Base-by-base conservation (phyloP, 257 asterid genomes). In the Primulina tabacum region DNA sequence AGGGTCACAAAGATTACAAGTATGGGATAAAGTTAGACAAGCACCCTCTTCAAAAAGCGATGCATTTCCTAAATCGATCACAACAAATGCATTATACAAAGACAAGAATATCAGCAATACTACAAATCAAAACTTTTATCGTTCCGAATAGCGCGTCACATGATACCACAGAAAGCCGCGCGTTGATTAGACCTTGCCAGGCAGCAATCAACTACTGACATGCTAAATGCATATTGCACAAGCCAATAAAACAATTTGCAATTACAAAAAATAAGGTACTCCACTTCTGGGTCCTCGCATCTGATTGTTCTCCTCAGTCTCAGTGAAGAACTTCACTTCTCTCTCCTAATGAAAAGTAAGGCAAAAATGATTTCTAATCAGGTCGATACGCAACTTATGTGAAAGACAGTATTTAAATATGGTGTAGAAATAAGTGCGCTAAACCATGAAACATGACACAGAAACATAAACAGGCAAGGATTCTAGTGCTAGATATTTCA, bases 251-350 rank as follows among this genome's bases (percentile, higher is more conserved):
- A 65, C 62, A 59, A 60, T 32, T 68, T 65, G 16, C 2, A 69
- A 60, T 85, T 80, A 92, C 37, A 92, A 89, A 75, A 93, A 93
- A 84, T 93, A 93, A 2, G 97, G 97, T 18, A 93, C 99, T 80
- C 99, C 99, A 17, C 89, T 87, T 81, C 99, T 90, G 18, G 97
- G 99, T 60, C 99, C 99, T 74, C 99, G 83, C 99, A 93, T 93
- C 78, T 93, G 99, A 83, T 93, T 93, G 89, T 90, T 93, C 81
- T 93, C 99, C 76, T 93, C 99, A 0, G 99, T 93, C 81, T 93
- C 99, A 1, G 99, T 87, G 87, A 93, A 93, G 75, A 93, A 93
- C 89, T 93, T 90, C 83, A 93, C 97, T 74, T 90, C 97, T 74
- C 97, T 82, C 87, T 93, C 99, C 99, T 93, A 78, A 61, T 56